Conservation (phyloP, 2,329 filamentous ascomycete genomes). For the Fusarium oligoseptatum region DNA sequence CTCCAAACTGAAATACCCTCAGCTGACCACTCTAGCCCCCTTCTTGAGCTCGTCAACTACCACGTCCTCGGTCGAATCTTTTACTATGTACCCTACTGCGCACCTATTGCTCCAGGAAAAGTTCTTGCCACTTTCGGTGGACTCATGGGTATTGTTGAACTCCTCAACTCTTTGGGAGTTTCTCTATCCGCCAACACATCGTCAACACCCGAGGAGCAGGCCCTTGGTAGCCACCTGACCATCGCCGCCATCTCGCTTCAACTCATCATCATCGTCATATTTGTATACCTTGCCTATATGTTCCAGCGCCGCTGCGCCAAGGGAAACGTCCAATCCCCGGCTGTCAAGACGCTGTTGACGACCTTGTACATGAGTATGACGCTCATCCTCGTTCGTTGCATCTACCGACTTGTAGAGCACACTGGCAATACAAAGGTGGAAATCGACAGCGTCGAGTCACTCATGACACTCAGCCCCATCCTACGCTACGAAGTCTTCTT, state of each 20-base stretch:
- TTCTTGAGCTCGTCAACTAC: constrained; percentile 75
- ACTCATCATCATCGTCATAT: constrained; percentile 60
- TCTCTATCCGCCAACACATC: constrained; percentile 55
- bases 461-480: constrained; percentile 53
- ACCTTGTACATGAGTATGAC: constrained; percentile 61
- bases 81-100: constrained; percentile 71
- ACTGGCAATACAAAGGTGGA: constrained; percentile 46
- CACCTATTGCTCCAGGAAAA: constrained; percentile 63
- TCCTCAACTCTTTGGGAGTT: constrained; percentile 61
- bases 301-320: constrained; percentile 59
- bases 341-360: constrained; percentile 8
- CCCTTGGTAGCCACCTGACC: constrained; percentile 54
- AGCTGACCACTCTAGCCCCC: constrained; percentile 56
- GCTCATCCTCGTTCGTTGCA: constrained; percentile 64
- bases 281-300: constrained; percentile 57
- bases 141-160: constrained; percentile 61
- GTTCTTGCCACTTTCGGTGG: constrained; percentile 62
- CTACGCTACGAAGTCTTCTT: constrained; percentile 69
- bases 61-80: constrained; percentile 72
- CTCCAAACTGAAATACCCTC: no score
- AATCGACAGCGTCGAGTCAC: constrained; percentile 16
- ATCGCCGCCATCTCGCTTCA: constrained; percentile 61
- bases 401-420: constrained; percentile 65
- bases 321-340: not conserved
- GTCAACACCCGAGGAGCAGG: constrained; percentile 44